Conservation (phyloP, 225 moss, liverwort and hornwort genomes). For the Thuidium tamariscinum region DNA sequence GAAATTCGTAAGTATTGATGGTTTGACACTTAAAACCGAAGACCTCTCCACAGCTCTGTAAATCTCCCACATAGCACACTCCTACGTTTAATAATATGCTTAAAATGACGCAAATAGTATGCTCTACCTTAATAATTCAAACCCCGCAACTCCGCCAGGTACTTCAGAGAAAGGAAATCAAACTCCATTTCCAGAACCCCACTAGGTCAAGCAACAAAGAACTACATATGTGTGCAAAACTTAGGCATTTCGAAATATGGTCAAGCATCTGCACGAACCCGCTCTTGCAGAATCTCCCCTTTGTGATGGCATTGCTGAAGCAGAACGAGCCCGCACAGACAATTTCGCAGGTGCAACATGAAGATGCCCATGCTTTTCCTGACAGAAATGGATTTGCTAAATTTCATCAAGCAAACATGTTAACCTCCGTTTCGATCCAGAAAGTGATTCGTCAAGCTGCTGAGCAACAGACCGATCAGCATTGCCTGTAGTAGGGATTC, state of each 20-base stretch:
- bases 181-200: background rate
- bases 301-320: slow-evolving; percentile 32
- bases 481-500: too few relatives aligned
- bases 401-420: background rate
- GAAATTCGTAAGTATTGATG: background rate
- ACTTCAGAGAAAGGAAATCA: background rate
- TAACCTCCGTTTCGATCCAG: background rate
- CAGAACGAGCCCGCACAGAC: slow-evolving; percentile 21
- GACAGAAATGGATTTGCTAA: background rate
- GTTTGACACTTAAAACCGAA: background rate
- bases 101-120: background rate
- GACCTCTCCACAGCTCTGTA: background rate
- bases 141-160: background rate
- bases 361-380: slow-evolving; percentile 4
- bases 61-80: background rate
- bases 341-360: background rate
- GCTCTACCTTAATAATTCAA: background rate
- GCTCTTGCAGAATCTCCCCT: slow-evolving; percentile 1
- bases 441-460: background rate
- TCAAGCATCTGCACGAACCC: background rate
- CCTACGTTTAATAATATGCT: background rate
- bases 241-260: background rate
- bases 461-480: background rate
- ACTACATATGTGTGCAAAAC: background rate
- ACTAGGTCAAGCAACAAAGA: background rate